These are phyloP conservation scores for Microsporum audouinii DNA, from an alignment of 2,329 filamentous ascomycete species.

Conservation along the genomic window DNA sequence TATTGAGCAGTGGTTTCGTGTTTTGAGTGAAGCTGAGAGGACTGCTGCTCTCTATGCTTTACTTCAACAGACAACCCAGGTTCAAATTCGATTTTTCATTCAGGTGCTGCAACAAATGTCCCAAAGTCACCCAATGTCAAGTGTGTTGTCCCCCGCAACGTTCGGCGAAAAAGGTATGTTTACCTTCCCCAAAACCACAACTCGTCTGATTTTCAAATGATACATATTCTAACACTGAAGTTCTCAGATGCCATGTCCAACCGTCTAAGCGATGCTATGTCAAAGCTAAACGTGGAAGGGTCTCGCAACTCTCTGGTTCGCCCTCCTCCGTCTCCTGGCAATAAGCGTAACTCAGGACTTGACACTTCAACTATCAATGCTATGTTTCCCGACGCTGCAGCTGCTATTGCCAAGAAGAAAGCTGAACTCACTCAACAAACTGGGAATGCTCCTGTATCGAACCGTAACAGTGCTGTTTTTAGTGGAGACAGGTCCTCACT, in stretches of 20 bases:
- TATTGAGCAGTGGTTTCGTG: slow-evolving; percentile 98
- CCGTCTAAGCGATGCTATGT: slow-evolving; percentile 91
- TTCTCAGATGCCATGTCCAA: slow-evolving; percentile 84
- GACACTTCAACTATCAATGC: slow-evolving; percentile 89
- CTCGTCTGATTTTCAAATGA: slow-evolving; percentile 3
- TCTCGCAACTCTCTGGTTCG: slow-evolving; percentile 77
- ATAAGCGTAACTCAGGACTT: slow-evolving; percentile 88
- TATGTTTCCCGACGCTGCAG: slow-evolving; percentile 97
- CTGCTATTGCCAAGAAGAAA: slow-evolving; percentile 97
- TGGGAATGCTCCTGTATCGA: slow-evolving; percentile 77
- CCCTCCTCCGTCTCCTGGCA: slow-evolving; percentile 62
- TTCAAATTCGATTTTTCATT: slow-evolving; percentile 98
- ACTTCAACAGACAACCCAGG: slow-evolving; percentile 94
- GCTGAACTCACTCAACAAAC: slow-evolving; percentile 95
- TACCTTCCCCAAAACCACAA: not conserved
- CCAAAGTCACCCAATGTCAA: slow-evolving; percentile 94
- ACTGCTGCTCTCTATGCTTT: slow-evolving; percentile 92
- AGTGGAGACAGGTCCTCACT: slow-evolving; percentile 62
- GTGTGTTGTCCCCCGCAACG: slow-evolving; percentile 83
- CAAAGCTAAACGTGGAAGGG: slow-evolving; percentile 78
- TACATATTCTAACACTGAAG: slow-evolving; percentile 11
- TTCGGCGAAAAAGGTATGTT: slow-evolving; percentile 78
- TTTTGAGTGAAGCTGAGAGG: slow-evolving; percentile 89
- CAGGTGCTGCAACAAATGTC: slow-evolving; percentile 98
- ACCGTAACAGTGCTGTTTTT: slow-evolving; percentile 76